Percentiles rank a stretch among this genome's conserved stretches.
Conservation (phyloP, 148 eudicot species). For the Heliamphora exappendiculata region DNA sequence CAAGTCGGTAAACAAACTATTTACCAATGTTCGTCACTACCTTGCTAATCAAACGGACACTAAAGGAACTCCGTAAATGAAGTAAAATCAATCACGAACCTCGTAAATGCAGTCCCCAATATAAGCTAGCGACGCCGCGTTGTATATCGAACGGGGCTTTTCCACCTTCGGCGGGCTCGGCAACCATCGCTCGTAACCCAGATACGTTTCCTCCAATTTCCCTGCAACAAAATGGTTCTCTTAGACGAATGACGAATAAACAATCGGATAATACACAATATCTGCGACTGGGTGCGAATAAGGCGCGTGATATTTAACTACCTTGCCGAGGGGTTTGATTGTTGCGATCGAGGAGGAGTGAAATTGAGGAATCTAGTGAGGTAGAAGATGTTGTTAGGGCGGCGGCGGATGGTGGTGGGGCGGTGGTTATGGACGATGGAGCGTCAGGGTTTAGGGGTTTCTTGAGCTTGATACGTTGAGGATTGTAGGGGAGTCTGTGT, state of each 20-base stretch:
- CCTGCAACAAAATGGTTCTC: constrained; percentile 14
- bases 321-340: constrained; percentile 29
- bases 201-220: constrained; percentile 36
- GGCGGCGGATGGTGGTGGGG: constrained; percentile 6
- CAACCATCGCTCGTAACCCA: constrained; percentile 76
- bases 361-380: constrained; percentile 33
- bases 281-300: neutral
- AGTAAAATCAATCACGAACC: constrained; percentile 24
- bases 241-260: neutral
- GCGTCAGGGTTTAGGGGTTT: constrained; percentile 18
- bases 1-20: too few species aligned
- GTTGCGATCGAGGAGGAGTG: constrained; percentile 46
- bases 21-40: too few species aligned
- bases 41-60: too few species aligned
- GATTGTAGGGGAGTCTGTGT: constrained; percentile 59
- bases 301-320: constrained; percentile 2
- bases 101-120: constrained; percentile 86
- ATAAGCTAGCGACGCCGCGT: constrained; percentile 80
- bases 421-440: constrained; percentile 13
- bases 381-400: neutral
- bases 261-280: neutral
- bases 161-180: constrained; percentile 71
- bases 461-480: constrained; percentile 36
- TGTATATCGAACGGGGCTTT: constrained; percentile 70
- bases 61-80: neutral